Conservation (phyloP, 345 rosid genomes). For the Eucalyptus curtisii region DNA sequence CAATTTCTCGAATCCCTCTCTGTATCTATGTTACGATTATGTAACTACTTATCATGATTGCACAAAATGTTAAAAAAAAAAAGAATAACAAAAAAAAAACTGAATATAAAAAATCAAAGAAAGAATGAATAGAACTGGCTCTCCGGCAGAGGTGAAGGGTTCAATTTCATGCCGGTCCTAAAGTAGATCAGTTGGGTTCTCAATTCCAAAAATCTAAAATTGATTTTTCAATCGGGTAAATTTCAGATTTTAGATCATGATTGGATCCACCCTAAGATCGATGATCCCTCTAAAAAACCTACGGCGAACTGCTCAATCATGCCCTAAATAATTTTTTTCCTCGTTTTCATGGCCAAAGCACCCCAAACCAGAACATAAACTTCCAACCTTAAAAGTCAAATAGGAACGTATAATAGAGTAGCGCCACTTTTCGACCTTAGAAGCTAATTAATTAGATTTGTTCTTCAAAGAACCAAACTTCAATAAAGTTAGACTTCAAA, state of each 20-base stretch:
- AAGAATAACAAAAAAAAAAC: not conserved
- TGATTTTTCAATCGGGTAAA: not conserved
- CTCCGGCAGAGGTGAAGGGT: not conserved
- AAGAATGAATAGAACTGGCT: not conserved
- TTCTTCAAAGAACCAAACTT: not conserved
- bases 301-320: not conserved
- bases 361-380: not conserved
- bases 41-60: not conserved
- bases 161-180: not conserved
- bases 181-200: not conserved
- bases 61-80: not conserved
- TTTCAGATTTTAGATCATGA: not conserved
- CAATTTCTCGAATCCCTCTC: not conserved
- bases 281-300: not conserved
- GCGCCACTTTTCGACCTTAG: not conserved
- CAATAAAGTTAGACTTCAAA: not conserved
- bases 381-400: not conserved
- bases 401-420: not conserved
- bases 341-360: not conserved
- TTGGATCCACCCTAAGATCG: not conserved
- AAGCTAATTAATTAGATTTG: not conserved
- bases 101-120: not conserved
- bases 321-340: not conserved
- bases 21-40: not conserved
- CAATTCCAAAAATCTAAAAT: not conserved